Base-by-base conservation (phyloP, 78 protist species). In the Polysphondylium violaceum region DNA sequence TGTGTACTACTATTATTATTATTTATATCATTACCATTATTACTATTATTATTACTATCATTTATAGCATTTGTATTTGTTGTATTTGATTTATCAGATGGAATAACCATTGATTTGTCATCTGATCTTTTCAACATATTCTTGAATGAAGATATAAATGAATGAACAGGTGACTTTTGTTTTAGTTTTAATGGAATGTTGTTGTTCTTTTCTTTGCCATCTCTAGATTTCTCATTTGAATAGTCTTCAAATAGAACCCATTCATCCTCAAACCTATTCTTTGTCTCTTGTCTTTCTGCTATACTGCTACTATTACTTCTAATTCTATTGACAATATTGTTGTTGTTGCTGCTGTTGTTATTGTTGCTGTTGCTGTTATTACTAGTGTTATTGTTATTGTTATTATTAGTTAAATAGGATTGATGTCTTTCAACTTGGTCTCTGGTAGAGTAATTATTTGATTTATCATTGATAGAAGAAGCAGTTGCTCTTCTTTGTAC, bases 191-290 rank as follows among this genome's bases (percentile, higher is more conserved):
- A 23, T 1, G 78, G 33, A 50, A 14, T 29, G 88, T 31, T 25
- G 76, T 19, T 38, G 60, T 23, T 51, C 19, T 5, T 6, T 55
- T 3, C 6, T 55, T 17, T 55, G 60, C 14, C 4, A 23, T 23
- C 5, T 55, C 11, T n/a, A 38, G 29, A 2, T 38, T 64, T 21
- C 21, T 64, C 47, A 64, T 64, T 64, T 64, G 73, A 40, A 44
- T 83, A 83, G 41, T 83, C 91, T 59, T 83, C 91, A 3, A 83
- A 69, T 23, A 83, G 67, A 27, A 83, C 79, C 91, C 91, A 83
- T 27, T 83, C 91, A 38, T 83, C 79, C 1, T 67, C 91, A 3
- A 31, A 50, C 5, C 16, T 7, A 27, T 53, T 55, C 61, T 58
- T 67, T 0, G 76, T 29, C 33, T 81, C 89, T 71, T 69, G 75